Evolutionary conservation across 345 rosid genomes (phyloP), one percentile per base, ranked within the genome.

Genomic region (Eucalyptus polybractea): DNA sequence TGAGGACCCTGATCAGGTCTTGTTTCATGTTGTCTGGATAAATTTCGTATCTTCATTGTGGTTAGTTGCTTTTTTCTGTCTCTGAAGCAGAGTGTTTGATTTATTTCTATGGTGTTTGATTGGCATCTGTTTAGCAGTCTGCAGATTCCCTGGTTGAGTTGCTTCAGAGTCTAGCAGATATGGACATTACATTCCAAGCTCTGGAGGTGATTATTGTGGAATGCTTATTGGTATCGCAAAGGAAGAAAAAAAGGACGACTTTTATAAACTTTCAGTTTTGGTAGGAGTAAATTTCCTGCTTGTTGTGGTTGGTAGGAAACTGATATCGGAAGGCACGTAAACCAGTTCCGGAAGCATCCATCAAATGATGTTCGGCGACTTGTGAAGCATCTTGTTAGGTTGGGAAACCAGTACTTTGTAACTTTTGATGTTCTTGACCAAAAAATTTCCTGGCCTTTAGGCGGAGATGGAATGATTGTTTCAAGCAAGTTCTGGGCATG

Each of bases 111-210:
- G 50, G 81, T 25, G 58, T 87, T 67, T 87, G 87, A 37, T 44
- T 76, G 85, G 85, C 85, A 37, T 76, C 47, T 76, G 85, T 76
- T 69, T 87, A 92, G 83, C 91, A 98, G 99, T 91, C 98, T 89
- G 99, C 97, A 92, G 99, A 98, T 90, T 90, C 95, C 87, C 88
- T 97, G 92, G 94, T 97, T 88, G 97, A 96, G 92, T 91, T 98
- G 94, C 99, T 98, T 92, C 99, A 97, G 93, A 94, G 93, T 92
- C 94, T 98, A 88, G 97, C 97, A 3, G 99, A 97, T 86, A 98
- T 96, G 99, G 99, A 98, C 90, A 95, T 98, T 45, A 98, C 99
- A 86, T 98, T 96, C 90, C 94, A 95, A 91, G 98, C 99, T 88
- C 98, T 98, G 81, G 91, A 97, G 99, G 99, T 97, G 87, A 58